These are phyloP conservation scores for Mortierella sp. DNA, from an alignment of 371 early-diverging fungal genomes.

Conservation along the genomic window DNA sequence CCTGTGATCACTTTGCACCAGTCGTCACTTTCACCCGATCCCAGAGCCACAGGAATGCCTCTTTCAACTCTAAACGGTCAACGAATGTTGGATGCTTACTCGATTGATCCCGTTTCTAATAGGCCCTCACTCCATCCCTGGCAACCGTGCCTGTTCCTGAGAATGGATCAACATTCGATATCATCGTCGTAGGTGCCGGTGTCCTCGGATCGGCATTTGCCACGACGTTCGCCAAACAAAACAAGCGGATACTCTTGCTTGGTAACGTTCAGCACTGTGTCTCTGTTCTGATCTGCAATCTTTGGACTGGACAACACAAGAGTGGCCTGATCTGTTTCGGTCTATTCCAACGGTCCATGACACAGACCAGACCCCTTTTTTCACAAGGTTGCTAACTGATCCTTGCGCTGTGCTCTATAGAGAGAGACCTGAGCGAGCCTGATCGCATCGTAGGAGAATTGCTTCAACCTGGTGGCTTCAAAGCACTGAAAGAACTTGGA, in stretches of 20 bases:
- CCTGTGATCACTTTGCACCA: background rate
- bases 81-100: too few relatives aligned
- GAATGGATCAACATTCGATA: conserved; percentile 64
- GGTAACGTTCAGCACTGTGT: conserved; percentile 50
- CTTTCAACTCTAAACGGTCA: background rate
- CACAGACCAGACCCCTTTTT: background rate
- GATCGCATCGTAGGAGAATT: conserved; percentile 97
- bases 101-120: background rate
- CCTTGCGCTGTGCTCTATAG: conserved; percentile 53
- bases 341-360: background rate
- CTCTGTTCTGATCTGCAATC: conserved; percentile 1
- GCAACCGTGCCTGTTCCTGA: conserved; percentile 36
- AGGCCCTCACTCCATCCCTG: conserved; percentile 36
- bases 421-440: conserved; percentile 89
- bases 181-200: conserved; percentile 93
- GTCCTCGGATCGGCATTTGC: conserved; percentile 91
- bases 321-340: conserved; percentile 23
- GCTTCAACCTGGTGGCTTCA: conserved; percentile 93
- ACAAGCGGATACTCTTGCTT: conserved; percentile 76
- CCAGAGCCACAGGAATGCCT: background rate
- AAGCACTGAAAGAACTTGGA: conserved; percentile 82
- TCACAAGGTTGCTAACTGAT: too few relatives aligned
- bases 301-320: background rate
- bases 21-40: background rate
- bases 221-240: conserved; percentile 73